These are phyloP conservation scores for Venturiaceae sp. DNA, from an alignment of 2,329 filamentous ascomycete genomes.

Conservation along the genomic window DNA sequence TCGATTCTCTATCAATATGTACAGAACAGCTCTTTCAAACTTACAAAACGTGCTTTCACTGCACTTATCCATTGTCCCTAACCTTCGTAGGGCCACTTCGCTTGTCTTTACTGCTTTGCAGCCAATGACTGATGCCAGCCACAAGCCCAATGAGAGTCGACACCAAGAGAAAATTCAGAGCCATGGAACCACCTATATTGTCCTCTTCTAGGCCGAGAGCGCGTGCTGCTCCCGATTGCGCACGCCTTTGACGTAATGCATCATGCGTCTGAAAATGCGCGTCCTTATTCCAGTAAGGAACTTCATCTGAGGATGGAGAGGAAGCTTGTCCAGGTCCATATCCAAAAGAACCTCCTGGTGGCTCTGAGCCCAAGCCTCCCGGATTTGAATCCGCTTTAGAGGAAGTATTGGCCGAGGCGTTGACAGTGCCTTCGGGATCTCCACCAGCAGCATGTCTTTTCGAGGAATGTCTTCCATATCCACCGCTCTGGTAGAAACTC, in stretches of 20 bases:
- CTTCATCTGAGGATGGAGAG: constrained; percentile 28
- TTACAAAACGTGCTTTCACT: not conserved
- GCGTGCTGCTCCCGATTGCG: not conserved
- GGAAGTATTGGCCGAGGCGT: constrained; percentile 10
- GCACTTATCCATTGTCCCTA: not conserved
- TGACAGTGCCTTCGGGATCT: constrained; percentile 14
- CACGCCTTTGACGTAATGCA: not conserved
- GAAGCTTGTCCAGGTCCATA: constrained; percentile 12
- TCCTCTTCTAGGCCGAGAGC: not conserved
- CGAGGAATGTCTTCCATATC: constrained; percentile 54
- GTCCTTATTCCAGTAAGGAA: constrained; percentile 70
- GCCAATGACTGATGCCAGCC: not conserved
- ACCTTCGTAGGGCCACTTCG: not conserved
- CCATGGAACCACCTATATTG: not conserved
- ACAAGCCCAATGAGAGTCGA: constrained; percentile 1
- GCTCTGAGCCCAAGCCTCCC: constrained; percentile 52
- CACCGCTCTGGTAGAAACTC: constrained; percentile 74
- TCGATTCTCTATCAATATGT: not conserved
- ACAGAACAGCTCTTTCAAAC: not conserved
- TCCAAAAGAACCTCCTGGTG: constrained; percentile 16
- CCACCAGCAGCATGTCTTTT: constrained; percentile 7
- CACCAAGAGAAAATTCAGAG: constrained; percentile 7
- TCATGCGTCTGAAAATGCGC: constrained; percentile 64
- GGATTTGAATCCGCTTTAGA: constrained; percentile 14
- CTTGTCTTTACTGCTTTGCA: not conserved